Base-by-base conservation (phyloP, 1,139 yeast species). In the Pichia sp. region DNA sequence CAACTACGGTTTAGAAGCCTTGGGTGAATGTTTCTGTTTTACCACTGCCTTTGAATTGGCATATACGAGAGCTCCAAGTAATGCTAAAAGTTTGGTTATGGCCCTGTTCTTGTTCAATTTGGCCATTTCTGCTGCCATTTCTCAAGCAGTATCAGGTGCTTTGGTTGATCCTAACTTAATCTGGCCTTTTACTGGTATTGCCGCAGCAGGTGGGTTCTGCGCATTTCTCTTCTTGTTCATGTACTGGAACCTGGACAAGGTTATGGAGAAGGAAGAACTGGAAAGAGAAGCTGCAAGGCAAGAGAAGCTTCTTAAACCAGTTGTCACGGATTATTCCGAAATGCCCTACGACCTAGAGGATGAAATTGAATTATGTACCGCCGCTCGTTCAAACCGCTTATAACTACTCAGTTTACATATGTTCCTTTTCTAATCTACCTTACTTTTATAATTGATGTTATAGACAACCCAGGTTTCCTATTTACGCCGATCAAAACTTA, bases 21-120 rank as follows among this genome's bases (percentile, higher is more conserved):
- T 74, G 22, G 73, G 81, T 46, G 86, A 78, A 59, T 76, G 82
- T 63, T 76, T 77, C 52, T 79, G 83, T 32, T 74, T 63, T 47
- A 72, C 77, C 32, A 74, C 83, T 27, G 82, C 77, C 39, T 74
- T 77, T 50, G 85, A 77, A 56, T 65, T 77, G 51, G 85, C 86
- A 13, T 78, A 76, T 53, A 70, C 82, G 2, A 68, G 82, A 55
- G 74, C 85, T 26, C 85, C 86, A 38, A 74, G 72, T 17, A 66
- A 69, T 40, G 74, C 78, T 74, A 77, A 77, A 56, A 78, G 83
- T 42, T 66, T 78, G 44, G 81, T 77, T 35, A 74, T 74, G 80
- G 74, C 86, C n/a, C 55, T 78, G 40, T 76, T 76, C 66, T 64
- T 78, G 46, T 68, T 77, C 51, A 74, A 69, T 41, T 66, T 66